Evolutionary conservation across 2,329 filamentous ascomycete genomes (phyloP).

Genomic region (Claviceps sp.): DNA sequence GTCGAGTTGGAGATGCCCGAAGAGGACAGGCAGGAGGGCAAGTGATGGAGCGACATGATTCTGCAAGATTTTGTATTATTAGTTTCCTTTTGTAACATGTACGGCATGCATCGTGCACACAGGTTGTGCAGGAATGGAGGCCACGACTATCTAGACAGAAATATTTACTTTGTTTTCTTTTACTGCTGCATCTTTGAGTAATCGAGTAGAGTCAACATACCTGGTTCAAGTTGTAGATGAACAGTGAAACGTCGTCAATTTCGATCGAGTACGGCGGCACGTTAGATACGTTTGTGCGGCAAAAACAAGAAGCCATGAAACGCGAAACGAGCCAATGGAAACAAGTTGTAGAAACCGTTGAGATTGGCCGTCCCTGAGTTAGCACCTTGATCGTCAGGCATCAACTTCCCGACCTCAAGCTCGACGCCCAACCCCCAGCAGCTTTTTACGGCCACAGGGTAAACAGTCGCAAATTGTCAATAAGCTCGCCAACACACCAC

Average conservation of each 20-base stretch:
- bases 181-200: too few relatives aligned
- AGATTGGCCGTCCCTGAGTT: not conserved
- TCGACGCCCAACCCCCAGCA: conserved; percentile 4
- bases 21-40: conserved; percentile 11
- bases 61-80: too few relatives aligned
- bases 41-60: not conserved
- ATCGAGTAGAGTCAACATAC: too few relatives aligned
- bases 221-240: not conserved
- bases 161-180: too few relatives aligned
- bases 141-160: too few relatives aligned
- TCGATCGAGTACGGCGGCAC: not conserved
- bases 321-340: not conserved
- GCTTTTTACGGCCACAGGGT: conserved; percentile 12
- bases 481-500: conserved; percentile 16
- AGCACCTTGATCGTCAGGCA: conserved; percentile 12
- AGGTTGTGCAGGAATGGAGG: too few relatives aligned
- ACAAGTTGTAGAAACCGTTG: not conserved
- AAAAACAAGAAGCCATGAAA: too few relatives aligned
- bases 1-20: conserved; percentile 31
- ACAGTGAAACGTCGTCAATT: not conserved
- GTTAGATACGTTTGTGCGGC: too few relatives aligned
- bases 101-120: too few relatives aligned
- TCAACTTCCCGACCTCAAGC: not conserved
- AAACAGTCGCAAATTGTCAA: conserved; percentile 9
- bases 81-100: too few relatives aligned